Evolutionary conservation across 1,139 yeast species (phyloP).

Genomic region (Pichia sp.): DNA sequence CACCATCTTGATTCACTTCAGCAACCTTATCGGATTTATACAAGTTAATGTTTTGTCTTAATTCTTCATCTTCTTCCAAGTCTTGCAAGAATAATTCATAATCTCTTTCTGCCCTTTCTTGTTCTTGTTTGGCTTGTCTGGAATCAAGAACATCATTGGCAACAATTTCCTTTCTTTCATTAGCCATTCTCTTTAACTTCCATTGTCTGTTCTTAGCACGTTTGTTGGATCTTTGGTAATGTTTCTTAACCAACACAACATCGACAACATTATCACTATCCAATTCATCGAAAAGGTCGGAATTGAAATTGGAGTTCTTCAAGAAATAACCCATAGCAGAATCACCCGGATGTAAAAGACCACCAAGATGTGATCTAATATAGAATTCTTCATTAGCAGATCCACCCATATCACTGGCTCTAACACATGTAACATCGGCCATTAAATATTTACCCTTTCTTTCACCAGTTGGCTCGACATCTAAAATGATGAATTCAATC

Average conservation of each 20-base stretch:
- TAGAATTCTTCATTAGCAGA: constrained; percentile 68
- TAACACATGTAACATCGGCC: constrained; percentile 85
- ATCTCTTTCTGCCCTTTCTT: constrained; percentile 89
- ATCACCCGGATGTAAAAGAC: constrained; percentile 91
- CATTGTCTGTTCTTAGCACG: constrained; percentile 79
- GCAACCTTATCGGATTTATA: constrained; percentile 52
- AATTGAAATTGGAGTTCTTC: constrained; percentile 78
- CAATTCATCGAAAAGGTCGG: constrained; percentile 71
- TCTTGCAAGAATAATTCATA: constrained; percentile 95
- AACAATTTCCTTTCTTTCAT: constrained; percentile 80
- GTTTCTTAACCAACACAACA: constrained; percentile 85
- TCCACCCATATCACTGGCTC: constrained; percentile 77
- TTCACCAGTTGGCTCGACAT: constrained; percentile 88
- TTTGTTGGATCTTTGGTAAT: constrained; percentile 72
- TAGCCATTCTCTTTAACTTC: constrained; percentile 98
- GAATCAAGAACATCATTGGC: constrained; percentile 53
- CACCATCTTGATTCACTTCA: constrained; percentile 28
- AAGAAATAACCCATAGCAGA: constrained; percentile 86
- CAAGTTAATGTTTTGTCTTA: constrained; percentile 83
- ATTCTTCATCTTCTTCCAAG: constrained; percentile 92
- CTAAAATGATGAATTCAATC: constrained; percentile 85
- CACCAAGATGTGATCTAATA: constrained; percentile 88
- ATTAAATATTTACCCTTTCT: constrained; percentile 73
- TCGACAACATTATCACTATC: constrained; percentile 69
- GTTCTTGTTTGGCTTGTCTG: constrained; percentile 69